Base-by-base conservation (phyloP, 2,329 filamentous ascomycete genomes). In the Fusarium guadeloupense region DNA sequence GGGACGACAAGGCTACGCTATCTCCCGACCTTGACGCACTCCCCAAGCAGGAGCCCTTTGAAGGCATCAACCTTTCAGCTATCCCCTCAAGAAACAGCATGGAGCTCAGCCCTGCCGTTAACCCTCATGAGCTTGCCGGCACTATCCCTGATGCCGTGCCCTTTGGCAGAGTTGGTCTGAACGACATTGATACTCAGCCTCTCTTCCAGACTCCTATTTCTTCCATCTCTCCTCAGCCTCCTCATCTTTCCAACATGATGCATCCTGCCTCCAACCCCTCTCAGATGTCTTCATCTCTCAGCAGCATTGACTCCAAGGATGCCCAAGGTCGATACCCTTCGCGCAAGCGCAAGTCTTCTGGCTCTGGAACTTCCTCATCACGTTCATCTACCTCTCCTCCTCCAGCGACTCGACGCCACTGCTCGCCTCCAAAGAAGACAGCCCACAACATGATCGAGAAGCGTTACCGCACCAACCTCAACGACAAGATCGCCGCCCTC, bases 361-460 rank as follows among this genome's bases (percentile, higher is more conserved):
- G 71, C 44, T 72, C 69, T 7, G 68, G 69, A 41, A 65, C 71
- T 26, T 46, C 62, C 9, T 70, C 69, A 6, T 74, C 71, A 13
- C 70, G 62, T 35, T 72, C 71, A 2, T 71, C 83, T 73, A 44
- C 83, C 78, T 21, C 80, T 80, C 71, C 70, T 21, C 71, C 68
- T 42, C 68, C 72, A 4, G 66, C 71, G 19, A 64, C 60, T 14
- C 68, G 69, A 44, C 69, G 69, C 33, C 70, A 71, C 59, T 61
- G 69, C 64, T 64, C 70, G 23, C 67, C 68, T 25, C 69, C 72
- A 50, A 96, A 96, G 82, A 97, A 96, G 82, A 93, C 92, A 17
- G 92, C 93, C 1, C 93, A 97, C 77, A 97, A 97, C 76, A 93
- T 97, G 83, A 96, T 97, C 62, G 93, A 97, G 78, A 97, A 96